Evolutionary conservation across 768 basidiomycete genomes (phyloP).

Genomic region (Lentinula boryana): DNA sequence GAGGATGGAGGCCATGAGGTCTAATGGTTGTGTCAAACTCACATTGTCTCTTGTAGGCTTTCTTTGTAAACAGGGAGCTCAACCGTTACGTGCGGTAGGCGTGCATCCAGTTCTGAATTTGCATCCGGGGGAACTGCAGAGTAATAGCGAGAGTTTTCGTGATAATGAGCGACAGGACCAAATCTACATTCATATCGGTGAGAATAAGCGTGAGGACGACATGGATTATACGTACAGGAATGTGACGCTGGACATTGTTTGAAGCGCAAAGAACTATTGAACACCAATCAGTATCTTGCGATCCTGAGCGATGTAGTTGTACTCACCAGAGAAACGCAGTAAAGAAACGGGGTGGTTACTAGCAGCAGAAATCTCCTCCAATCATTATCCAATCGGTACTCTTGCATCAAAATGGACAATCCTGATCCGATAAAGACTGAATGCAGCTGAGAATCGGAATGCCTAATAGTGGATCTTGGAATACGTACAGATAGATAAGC

Average conservation of each 20-base stretch:
- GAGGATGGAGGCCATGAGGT: not conserved
- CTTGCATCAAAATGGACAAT: constrained; percentile 49
- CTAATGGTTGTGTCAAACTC: constrained; percentile 21
- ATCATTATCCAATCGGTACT: constrained; percentile 61
- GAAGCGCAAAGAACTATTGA: constrained; percentile 65
- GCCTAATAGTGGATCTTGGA: not conserved
- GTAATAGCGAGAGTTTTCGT: constrained; percentile 81
- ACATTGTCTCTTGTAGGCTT: constrained; percentile 78
- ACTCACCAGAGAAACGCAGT: constrained; percentile 70
- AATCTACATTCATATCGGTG: constrained; percentile 32
- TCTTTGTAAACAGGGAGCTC: constrained; percentile 90
- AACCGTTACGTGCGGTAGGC: constrained; percentile 70
- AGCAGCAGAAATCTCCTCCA: constrained; percentile 63
- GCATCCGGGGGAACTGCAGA: constrained; percentile 60
- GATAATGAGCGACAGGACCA: constrained; percentile 81
- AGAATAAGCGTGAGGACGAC: constrained; percentile 4
- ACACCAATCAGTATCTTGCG: not conserved
- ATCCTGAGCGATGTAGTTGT: not conserved
- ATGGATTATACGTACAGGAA: constrained; percentile 47
- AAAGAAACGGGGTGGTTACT: constrained; percentile 60
- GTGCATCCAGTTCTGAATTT: constrained; percentile 56
- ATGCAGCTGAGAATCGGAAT: not conserved
- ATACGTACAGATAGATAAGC: constrained; percentile 55
- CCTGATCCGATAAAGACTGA: constrained; percentile 70
- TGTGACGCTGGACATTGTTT: constrained; percentile 57